Conservation (phyloP, 208 protist genomes). For the Leishmania major region DNA sequence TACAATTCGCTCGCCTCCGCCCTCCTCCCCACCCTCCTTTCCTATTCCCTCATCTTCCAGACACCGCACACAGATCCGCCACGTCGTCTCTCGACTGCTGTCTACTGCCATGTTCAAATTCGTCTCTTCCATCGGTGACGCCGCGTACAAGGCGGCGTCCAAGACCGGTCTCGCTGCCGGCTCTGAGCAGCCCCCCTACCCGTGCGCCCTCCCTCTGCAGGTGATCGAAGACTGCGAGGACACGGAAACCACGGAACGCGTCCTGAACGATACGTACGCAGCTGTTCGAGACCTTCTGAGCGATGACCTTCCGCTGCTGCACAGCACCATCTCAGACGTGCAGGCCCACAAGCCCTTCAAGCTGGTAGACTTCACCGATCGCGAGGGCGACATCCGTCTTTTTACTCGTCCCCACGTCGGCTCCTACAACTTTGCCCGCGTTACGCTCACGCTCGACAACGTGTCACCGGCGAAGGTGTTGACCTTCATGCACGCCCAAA, state of each 20-base stretch:
- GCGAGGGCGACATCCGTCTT: constrained; percentile 75
- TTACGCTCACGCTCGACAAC: constrained; percentile 63
- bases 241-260: constrained; percentile 34
- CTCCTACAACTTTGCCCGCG: constrained; percentile 80
- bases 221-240: constrained; percentile 58
- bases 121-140: constrained; percentile 63
- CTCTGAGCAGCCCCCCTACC: constrained; percentile 80
- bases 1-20: background rate
- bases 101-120: constrained; percentile 62
- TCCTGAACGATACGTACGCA: constrained; percentile 61
- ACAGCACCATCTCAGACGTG: constrained; percentile 33
- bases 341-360: constrained; percentile 43
- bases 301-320: constrained; percentile 54
- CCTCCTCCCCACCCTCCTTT: constrained; percentile 1
- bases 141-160: constrained; percentile 74
- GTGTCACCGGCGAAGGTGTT: constrained; percentile 60
- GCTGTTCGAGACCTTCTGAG: constrained; percentile 64
- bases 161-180: constrained; percentile 78
- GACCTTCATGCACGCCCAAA: constrained; percentile 62
- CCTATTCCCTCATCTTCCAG: background rate
- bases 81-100: background rate
- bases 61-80: background rate
- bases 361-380: constrained; percentile 72
- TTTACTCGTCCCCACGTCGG: constrained; percentile 74
- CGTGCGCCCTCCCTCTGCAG: constrained; percentile 78